Conservation (phyloP, 345 rosid genomes). For the Psidium friedrichsthalianum region DNA sequence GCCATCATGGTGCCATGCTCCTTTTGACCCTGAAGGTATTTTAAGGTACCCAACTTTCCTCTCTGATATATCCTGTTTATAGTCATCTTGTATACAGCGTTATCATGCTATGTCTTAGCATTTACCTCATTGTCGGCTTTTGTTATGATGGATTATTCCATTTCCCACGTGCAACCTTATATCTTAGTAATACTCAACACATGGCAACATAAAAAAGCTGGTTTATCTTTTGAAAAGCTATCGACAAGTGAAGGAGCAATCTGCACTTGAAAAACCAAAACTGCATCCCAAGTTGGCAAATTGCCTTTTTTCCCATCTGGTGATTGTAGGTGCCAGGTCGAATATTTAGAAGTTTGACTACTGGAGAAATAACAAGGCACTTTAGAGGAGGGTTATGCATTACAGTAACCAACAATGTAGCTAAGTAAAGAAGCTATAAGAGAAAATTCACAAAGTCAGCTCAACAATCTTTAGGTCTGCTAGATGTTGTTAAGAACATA, state of each 20-base stretch:
- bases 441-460: neutral
- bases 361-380: neutral
- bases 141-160: neutral
- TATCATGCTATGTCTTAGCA: neutral
- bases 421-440: neutral
- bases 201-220: neutral
- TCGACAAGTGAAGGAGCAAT: neutral
- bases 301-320: neutral
- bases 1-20: constrained; percentile 41
- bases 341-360: neutral
- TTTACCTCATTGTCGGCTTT: neutral
- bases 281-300: neutral
- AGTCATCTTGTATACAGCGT: neutral
- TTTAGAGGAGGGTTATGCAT: neutral
- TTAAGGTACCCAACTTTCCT: constrained; percentile 12
- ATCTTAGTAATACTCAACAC: neutral
- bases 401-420: neutral
- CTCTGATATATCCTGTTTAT: neutral
- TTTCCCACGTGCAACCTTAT: neutral
- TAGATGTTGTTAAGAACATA: neutral
- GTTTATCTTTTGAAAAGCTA: neutral
- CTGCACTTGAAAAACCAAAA: neutral
- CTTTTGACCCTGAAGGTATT: constrained; percentile 42
- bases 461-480: neutral
- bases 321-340: neutral